Evolutionary conservation across 352 stramenopile genomes (phyloP).

Genomic region (Phytophthora quininea): DNA sequence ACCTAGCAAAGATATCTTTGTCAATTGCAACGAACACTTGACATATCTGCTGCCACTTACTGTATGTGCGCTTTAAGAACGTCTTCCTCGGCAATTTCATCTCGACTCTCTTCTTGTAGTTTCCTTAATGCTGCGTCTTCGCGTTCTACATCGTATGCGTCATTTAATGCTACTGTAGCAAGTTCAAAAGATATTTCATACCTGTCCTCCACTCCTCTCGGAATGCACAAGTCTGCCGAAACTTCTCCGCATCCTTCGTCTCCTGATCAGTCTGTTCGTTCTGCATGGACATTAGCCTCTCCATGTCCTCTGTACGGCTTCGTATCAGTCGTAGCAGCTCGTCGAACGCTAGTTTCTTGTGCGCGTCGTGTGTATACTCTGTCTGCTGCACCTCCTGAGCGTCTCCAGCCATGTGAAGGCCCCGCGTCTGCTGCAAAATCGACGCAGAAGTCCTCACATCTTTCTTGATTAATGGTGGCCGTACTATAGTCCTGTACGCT

Average conservation of each 20-base stretch:
- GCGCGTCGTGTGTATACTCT: conserved; percentile 8
- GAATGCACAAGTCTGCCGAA: conserved; percentile 22
- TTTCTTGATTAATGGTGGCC: neutral
- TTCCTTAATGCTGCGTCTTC: conserved; percentile 35
- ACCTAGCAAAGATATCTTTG: conserved; percentile 4
- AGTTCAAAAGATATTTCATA: conserved; percentile 6
- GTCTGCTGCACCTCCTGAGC: neutral
- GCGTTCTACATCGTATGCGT: conserved; percentile 7
- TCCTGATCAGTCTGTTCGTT: neutral
- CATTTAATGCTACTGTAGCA: neutral
- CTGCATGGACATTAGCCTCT: conserved; percentile 11
- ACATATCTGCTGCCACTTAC: neutral
- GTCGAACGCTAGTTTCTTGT: conserved; percentile 42
- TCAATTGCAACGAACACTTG: neutral
- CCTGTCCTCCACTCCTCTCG: conserved; percentile 52
- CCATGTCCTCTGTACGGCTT: conserved; percentile 40
- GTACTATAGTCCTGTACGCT: neutral
- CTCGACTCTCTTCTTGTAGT: conserved; percentile 13
- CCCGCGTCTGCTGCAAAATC: neutral
- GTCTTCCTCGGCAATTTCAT: neutral
- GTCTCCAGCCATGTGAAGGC: neutral
- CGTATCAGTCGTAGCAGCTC: conserved; percentile 43
- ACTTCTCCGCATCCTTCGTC: conserved; percentile 6
- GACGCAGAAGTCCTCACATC: neutral
- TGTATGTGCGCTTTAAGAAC: neutral